A percentile compares a stretch with the other conserved stretches of the same genome.
Conservation (phyloP, 2,329 filamentous ascomycete species). For the Fusarium globosum region DNA sequence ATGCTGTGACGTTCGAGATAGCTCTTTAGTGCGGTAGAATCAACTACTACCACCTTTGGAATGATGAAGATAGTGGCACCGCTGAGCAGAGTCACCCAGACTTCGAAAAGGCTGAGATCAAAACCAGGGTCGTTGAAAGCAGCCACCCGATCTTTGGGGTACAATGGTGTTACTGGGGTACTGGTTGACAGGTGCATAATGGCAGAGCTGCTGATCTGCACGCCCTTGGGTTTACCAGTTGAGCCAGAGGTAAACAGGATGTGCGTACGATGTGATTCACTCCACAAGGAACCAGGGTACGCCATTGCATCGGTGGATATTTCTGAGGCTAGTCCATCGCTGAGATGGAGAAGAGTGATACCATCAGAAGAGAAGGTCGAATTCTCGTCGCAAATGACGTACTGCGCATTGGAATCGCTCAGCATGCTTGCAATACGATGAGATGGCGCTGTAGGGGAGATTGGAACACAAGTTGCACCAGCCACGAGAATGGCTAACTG, state of each 20-base stretch:
- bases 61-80: background rate
- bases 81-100: background rate
- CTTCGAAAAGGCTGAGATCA: background rate
- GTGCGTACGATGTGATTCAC: background rate
- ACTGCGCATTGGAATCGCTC: background rate
- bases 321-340: background rate
- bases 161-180: background rate
- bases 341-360: background rate
- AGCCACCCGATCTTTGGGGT: background rate
- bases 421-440: background rate
- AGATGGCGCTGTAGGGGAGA: background rate
- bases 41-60: background rate
- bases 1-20: background rate
- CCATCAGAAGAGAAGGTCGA: background rate
- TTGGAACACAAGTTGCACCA: background rate
- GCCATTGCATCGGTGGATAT: accelerated
- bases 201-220: background rate
- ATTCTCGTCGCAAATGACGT: background rate
- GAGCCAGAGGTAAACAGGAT: constrained; percentile 2
- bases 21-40: background rate
- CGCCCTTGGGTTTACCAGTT: background rate
- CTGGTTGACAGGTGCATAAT: background rate
- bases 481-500: background rate
- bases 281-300: background rate
- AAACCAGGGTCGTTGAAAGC: constrained; percentile 3